Conservation (phyloP, 2,329 filamentous ascomycete genomes). For the Basipetospora chlamydospora region DNA sequence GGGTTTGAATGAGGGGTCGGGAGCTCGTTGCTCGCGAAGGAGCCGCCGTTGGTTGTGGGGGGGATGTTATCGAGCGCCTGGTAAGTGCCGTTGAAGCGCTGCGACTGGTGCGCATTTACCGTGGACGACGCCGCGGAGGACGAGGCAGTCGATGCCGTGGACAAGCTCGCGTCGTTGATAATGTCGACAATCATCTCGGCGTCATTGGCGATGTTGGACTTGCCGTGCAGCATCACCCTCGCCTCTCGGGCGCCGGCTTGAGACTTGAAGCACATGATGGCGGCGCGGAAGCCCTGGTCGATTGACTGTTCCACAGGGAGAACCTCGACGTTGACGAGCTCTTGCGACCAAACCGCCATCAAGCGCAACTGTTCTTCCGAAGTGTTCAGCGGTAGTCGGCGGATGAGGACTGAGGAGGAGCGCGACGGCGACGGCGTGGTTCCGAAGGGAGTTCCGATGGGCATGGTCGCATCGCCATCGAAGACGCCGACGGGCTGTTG, state of each 20-base stretch:
- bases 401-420: constrained; percentile 31
- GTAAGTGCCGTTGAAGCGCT: constrained; percentile 43
- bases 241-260: constrained; percentile 38
- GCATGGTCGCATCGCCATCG: constrained; percentile 27
- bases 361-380: constrained; percentile 37
- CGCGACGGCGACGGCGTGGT: constrained; percentile 3
- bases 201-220: constrained; percentile 33
- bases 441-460: constrained; percentile 23
- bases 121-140: constrained; percentile 26
- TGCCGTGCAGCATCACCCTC: constrained; percentile 43
- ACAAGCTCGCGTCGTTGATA: constrained; percentile 20
- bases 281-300: constrained; percentile 35
- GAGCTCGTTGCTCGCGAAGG: constrained; percentile 41
- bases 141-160: constrained; percentile 24
- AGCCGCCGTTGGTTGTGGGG: constrained; percentile 40
- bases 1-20: constrained; percentile 38
- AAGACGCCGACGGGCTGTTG: constrained; percentile 11
- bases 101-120: constrained; percentile 22
- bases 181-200: constrained; percentile 44
- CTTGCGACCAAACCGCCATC: constrained; percentile 46
- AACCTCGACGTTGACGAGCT: constrained; percentile 35
- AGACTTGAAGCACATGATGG: constrained; percentile 37
- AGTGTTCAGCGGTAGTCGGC: constrained; percentile 37
- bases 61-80: constrained; percentile 49
- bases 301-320: constrained; percentile 32